Evolutionary conservation across 768 basidiomycete species (phyloP), one percentile per base, ranked within the genome.

Genomic region (Russula vinacea): DNA sequence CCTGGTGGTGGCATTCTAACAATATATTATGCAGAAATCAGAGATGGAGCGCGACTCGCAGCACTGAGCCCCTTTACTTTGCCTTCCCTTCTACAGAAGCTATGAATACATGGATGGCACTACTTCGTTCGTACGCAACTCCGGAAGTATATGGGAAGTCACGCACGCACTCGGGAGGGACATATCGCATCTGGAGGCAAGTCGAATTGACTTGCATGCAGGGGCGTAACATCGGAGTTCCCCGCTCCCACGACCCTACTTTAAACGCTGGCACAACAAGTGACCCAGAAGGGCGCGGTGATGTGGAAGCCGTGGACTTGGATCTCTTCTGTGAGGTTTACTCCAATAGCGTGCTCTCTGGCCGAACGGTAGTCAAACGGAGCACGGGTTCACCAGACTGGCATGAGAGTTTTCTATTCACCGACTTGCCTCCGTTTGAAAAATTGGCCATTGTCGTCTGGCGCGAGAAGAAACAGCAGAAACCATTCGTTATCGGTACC

Each of bases 111-210:
- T 95, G 93, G 92, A 79, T 90, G 54, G 84, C 87, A 26, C 83
- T 94, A 56, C 78, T 94, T 60, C 85, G 86, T 63, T 90, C 92
- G 3, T 92, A 89, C 73, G 87, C 93, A 14, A 81, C 81, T 56
- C 87, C 90, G 1, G 92, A 93, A 74, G 83, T 88, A 60, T 90
- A 92, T 71, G 90, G 88, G 39, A 78, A 79, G 67, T 76, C 80
- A 72, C 77, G 80, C 67, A 77, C 78, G 44, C 78, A 83, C 24
- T 70, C 74, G 56, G 86, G 86, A 49, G 91, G 91, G 8, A 83
- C 89, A 13, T 92, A 90, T 74, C 86, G 92, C 60, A 89, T 94
- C 83, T 94, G 90, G 89, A 81, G 93, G 56, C 88, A 90, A 72
- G 80, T 94, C 26, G 84, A 90, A 66, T 77, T 94, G 29, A 82